Conservation (phyloP, 495 filamentous ascomycete species). For the Tetracladium setigerum region DNA sequence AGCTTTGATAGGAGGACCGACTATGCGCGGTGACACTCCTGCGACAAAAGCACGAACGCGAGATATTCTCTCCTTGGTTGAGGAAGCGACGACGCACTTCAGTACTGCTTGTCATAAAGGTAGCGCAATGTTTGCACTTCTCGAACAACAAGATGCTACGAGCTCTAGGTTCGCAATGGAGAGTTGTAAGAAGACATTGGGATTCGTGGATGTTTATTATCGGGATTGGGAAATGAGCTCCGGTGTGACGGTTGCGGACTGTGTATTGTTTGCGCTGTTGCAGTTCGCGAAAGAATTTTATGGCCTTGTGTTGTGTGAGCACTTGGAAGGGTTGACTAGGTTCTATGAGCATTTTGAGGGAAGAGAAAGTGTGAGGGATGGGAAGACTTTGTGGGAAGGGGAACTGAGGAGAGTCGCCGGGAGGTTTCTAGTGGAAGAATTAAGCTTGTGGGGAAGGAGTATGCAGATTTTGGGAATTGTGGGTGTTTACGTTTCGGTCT, state of each 20-base stretch:
- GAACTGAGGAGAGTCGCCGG: constrained; percentile 1
- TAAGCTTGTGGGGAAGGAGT: too few relatives aligned
- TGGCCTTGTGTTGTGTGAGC: neutral
- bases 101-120: constrained; percentile 9
- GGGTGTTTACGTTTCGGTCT: too few relatives aligned
- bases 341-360: constrained; percentile 12
- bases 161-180: constrained; percentile 1
- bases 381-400: constrained; percentile 1
- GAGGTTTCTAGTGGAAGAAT: too few relatives aligned
- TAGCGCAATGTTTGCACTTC: constrained; percentile 2
- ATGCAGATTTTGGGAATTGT: too few relatives aligned
- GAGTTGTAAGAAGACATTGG: constrained; percentile 4
- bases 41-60: constrained; percentile 4
- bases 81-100: constrained; percentile 10
- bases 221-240: neutral
- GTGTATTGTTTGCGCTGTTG: constrained; percentile 10
- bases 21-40: constrained; percentile 11
- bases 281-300: constrained; percentile 10
- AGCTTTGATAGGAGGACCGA: neutral
- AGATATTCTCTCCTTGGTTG: constrained; percentile 7
- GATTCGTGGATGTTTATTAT: constrained; percentile 11
- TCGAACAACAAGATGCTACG: neutral
- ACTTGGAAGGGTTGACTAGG: constrained; percentile 6
- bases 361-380: constrained; percentile 11
- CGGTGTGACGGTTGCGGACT: constrained; percentile 11